These are phyloP conservation scores for Canavalia gladiata DNA, from an alignment of 306 rosid species.

Conservation along the genomic window DNA sequence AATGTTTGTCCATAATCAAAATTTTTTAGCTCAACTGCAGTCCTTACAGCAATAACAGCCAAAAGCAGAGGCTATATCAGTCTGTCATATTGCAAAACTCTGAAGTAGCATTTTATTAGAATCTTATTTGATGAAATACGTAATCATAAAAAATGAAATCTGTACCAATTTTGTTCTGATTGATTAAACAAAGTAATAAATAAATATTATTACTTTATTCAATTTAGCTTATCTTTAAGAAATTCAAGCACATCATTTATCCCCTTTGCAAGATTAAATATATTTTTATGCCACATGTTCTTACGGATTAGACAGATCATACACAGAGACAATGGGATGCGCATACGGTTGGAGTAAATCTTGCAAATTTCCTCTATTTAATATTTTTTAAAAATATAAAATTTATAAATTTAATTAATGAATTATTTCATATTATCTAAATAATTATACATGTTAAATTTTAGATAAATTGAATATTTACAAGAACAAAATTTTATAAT, in stretches of 20 bases:
- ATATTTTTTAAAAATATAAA: too few species aligned
- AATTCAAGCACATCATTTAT: neutral
- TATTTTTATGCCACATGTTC: too few species aligned
- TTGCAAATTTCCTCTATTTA: too few species aligned
- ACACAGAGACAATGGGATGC: too few species aligned
- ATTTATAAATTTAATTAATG: too few species aligned
- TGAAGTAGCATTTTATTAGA: neutral
- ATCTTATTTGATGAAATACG: neutral
- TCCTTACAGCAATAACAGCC: neutral
- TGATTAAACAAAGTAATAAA: neutral
- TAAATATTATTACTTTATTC: neutral
- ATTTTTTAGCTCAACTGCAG: neutral
- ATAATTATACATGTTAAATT: too few species aligned
- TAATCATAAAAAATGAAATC: constrained; percentile 13
- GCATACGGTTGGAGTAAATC: too few species aligned
- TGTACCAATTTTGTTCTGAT: neutral
- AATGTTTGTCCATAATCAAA: neutral
- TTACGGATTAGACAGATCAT: too few species aligned
- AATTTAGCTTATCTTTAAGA: neutral
- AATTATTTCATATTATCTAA: too few species aligned
- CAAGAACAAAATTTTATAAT: too few species aligned
- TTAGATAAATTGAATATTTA: too few species aligned
- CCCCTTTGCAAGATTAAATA: too few species aligned
- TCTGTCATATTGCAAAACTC: neutral
- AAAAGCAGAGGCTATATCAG: neutral